A percentile compares a stretch with the other conserved stretches of the same genome.
These are phyloP conservation scores for Corinectria fuckeliana DNA, from an alignment of 2,329 filamentous ascomycete species.

Conservation along the genomic window DNA sequence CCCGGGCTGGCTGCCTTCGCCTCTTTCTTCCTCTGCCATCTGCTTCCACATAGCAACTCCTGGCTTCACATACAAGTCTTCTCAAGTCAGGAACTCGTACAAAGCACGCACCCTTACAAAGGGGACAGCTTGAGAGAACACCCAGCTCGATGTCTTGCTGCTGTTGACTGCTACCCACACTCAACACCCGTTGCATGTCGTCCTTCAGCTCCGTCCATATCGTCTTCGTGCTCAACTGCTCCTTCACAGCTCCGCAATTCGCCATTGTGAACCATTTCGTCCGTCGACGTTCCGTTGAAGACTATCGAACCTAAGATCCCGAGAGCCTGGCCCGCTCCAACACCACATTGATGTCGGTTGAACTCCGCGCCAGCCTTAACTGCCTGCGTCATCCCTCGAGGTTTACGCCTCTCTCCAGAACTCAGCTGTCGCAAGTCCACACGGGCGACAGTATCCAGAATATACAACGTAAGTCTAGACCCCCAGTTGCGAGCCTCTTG, in stretches of 20 bases:
- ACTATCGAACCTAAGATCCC: constrained; percentile 10
- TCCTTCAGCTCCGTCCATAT: constrained; percentile 4
- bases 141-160: constrained; percentile 35
- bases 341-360: constrained; percentile 66
- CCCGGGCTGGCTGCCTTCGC: constrained; percentile 15
- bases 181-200: constrained; percentile 2
- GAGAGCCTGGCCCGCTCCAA: constrained; percentile 41
- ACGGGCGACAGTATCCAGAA: constrained; percentile 64
- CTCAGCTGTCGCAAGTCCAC: constrained; percentile 60
- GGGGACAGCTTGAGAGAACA: constrained; percentile 35
- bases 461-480: constrained; percentile 52
- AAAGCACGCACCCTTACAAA: constrained; percentile 25
- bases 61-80: constrained; percentile 32
- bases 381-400: constrained; percentile 63
- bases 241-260: neutral
- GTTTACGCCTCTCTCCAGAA: constrained; percentile 64
- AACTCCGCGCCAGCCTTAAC: constrained; percentile 61
- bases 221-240: constrained; percentile 5
- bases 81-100: constrained; percentile 34
- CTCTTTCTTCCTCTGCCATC: constrained; percentile 12
- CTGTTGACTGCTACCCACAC: constrained; percentile 28
- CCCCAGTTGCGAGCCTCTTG: constrained; percentile 20
- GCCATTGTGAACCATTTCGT: constrained; percentile 5
- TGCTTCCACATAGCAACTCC: constrained; percentile 25
- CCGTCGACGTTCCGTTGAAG: constrained; percentile 9